Evolutionary conservation across 495 filamentous ascomycete species (phyloP).

Genomic region (Podospora didyma): DNA sequence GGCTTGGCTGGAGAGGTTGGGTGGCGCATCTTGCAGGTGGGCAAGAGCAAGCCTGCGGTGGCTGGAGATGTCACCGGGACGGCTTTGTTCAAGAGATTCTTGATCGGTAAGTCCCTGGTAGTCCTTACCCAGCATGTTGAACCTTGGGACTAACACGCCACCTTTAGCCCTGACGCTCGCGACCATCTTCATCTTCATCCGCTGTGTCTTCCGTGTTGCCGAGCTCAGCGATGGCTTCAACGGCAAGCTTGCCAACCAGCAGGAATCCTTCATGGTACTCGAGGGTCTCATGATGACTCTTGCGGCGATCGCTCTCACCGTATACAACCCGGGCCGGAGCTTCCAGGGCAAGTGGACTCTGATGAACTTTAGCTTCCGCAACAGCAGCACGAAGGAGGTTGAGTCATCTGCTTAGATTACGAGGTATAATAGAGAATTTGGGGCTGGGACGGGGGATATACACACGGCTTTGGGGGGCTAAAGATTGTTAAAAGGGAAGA

Average conservation of each 20-base stretch:
- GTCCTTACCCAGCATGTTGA: no score
- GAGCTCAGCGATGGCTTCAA: conserved; percentile 57
- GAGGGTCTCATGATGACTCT: neutral
- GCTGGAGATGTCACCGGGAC: conserved; percentile 14
- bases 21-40: neutral
- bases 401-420: no score
- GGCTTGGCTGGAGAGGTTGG: conserved; percentile 20
- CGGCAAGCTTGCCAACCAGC: conserved; percentile 23
- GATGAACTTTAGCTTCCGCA: neutral
- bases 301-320: neutral
- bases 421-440: no score
- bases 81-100: neutral
- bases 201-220: conserved; percentile 57
- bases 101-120: neutral
- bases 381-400: neutral
- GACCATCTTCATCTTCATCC: conserved; percentile 53
- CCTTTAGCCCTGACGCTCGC: conserved; percentile 28
- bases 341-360: neutral
- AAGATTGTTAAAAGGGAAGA: no score
- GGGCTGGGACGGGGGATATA: no score
- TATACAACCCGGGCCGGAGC: neutral
- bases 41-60: neutral
- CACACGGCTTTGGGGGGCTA: no score
- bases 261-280: conserved; percentile 3
- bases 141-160: no score